These are phyloP conservation scores for Shiraia sp. DNA, from an alignment of 2,329 filamentous ascomycete species.

Conservation along the genomic window DNA sequence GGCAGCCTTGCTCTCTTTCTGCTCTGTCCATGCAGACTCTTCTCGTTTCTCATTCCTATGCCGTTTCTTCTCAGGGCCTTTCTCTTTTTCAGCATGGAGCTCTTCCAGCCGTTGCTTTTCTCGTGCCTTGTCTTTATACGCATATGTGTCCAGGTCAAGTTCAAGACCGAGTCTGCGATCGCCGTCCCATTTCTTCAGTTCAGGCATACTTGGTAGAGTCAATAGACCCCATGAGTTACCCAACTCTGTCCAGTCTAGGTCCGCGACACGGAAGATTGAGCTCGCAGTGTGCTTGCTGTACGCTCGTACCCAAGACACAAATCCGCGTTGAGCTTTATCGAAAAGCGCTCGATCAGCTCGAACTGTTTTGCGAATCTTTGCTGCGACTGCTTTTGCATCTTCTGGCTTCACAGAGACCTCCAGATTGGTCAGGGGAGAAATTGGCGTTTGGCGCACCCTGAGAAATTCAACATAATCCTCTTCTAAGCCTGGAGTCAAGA, in stretches of 20 bases:
- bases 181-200: constrained; percentile 58
- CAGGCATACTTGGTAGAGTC: constrained; percentile 90
- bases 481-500: constrained; percentile 81
- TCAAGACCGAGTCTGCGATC: constrained; percentile 48
- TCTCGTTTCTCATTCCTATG: constrained; percentile 31
- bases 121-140: constrained; percentile 51
- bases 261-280: constrained; percentile 83
- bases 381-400: constrained; percentile 62
- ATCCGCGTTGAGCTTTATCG: constrained; percentile 87
- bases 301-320: constrained; percentile 90
- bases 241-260: constrained; percentile 83
- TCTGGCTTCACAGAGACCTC: constrained; percentile 60
- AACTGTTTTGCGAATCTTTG: constrained; percentile 65
- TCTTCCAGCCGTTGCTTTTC: constrained; percentile 49
- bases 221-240: constrained; percentile 85
- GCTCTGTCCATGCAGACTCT: constrained; percentile 41
- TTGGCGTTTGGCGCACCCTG: constrained; percentile 83
- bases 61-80: constrained; percentile 31
- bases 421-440: constrained; percentile 64
- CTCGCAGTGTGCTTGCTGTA: constrained; percentile 90
- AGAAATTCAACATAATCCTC: constrained; percentile 90
- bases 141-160: constrained; percentile 46
- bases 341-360: constrained; percentile 68
- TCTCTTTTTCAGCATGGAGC: constrained; percentile 23
- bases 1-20: constrained; percentile 38